phyloP scores from a whole-genome alignment of 345 rosid genomes.

The Citrus sp. region DNA sequence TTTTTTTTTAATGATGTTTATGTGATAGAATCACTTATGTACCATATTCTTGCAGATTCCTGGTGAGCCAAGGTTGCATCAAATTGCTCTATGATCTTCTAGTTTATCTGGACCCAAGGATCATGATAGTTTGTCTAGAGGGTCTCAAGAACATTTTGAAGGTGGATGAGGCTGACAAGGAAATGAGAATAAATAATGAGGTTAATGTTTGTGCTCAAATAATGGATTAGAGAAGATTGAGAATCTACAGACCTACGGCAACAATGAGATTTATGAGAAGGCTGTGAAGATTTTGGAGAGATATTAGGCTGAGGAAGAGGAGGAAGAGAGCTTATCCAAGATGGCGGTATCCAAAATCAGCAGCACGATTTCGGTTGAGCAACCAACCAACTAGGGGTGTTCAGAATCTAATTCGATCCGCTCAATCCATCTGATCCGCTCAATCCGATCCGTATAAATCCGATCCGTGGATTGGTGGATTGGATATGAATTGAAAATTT shows the following conservation, averaged over 20 bases:
- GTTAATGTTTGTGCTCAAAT: conserved; percentile 54
- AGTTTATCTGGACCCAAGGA: conserved; percentile 1
- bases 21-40: neutral
- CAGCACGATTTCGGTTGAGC: conserved; percentile 53
- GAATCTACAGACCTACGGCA: conserved; percentile 71
- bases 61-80: conserved; percentile 74
- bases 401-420: too few species aligned
- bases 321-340: conserved; percentile 43
- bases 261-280: conserved; percentile 77
- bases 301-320: conserved; percentile 76
- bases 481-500: too few species aligned
- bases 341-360: conserved; percentile 32
- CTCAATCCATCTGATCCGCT: too few species aligned
- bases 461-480: too few species aligned
- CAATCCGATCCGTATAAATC: too few species aligned
- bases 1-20: too few species aligned
- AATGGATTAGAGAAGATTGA: conserved; percentile 75
- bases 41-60: conserved; percentile 37
- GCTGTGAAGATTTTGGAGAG: conserved; percentile 74
- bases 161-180: conserved; percentile 79
- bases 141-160: conserved; percentile 80
- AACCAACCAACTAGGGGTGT: conserved; percentile 39
- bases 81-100: conserved; percentile 80
- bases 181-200: conserved; percentile 47
- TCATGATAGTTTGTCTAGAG: conserved; percentile 54